A percentile compares a stretch with the other conserved stretches of the same genome.
Evolutionary conservation across 495 filamentous ascomycete species (phyloP).

Genomic region (Astrothelium macrocarpum): DNA sequence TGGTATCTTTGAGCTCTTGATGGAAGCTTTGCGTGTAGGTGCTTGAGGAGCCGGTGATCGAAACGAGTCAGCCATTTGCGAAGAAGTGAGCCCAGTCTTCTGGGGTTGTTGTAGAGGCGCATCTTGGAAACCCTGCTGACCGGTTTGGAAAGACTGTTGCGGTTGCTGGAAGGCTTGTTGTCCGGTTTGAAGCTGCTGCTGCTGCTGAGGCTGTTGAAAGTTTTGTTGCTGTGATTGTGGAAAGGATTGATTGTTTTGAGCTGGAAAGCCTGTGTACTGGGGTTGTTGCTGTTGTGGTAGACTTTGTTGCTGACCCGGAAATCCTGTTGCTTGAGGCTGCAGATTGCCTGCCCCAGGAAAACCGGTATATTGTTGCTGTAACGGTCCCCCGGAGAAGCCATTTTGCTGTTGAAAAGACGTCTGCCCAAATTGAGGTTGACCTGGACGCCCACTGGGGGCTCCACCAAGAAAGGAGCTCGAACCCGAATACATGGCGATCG

Average conservation of each 20-base stretch:
- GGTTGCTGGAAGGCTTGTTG: constrained; percentile 44
- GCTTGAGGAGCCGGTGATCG: constrained; percentile 49
- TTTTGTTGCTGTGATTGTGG: constrained; percentile 33
- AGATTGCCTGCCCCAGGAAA: constrained; percentile 42
- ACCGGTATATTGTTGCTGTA: constrained; percentile 43
- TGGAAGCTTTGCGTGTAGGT: constrained; percentile 38
- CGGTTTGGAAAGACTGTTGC: constrained; percentile 29
- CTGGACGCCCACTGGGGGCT: constrained; percentile 63
- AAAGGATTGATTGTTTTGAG: constrained; percentile 24
- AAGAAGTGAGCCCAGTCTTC: constrained; percentile 54
- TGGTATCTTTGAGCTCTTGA: constrained; percentile 61
- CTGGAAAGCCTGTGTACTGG: constrained; percentile 48
- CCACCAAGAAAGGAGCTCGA: constrained; percentile 76
- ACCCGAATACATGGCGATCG: constrained; percentile 67
- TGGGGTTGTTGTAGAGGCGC: constrained; percentile 39
- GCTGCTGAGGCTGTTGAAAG: constrained; percentile 17
- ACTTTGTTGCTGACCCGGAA: constrained; percentile 33
- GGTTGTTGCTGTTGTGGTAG: constrained; percentile 47
- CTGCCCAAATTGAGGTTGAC: constrained; percentile 55
- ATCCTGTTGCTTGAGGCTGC: constrained; percentile 51
- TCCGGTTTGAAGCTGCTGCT: constrained; percentile 12
- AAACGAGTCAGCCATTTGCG: constrained; percentile 81
- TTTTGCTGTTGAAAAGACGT: constrained; percentile 51
- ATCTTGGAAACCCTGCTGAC: constrained; percentile 33
- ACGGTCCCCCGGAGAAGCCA: constrained; percentile 32